Evolutionary conservation across 176 grass and related monocot species (phyloP).

Genomic region (Melocanna baccifera): DNA sequence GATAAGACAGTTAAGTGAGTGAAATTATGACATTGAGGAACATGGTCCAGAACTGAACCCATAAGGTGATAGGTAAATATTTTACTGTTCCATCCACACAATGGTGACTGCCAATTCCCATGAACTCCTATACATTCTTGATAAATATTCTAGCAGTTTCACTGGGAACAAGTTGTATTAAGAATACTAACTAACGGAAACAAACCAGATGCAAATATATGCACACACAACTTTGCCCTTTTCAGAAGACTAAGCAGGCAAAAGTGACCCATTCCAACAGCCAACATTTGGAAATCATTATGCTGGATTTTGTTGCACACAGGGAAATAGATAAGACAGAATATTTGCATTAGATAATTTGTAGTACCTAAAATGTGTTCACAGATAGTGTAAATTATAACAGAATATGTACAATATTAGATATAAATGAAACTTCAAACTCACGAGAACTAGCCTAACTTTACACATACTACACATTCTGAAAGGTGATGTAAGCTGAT

Average conservation of each 20-base stretch:
- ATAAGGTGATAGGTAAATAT: neutral
- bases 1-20: neutral
- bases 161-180: neutral
- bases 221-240: neutral
- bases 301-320: neutral
- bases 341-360: neutral
- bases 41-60: neutral
- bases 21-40: neutral
- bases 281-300: constrained; percentile 3
- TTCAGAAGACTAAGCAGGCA: neutral
- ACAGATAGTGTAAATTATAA: neutral
- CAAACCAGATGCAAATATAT: neutral
- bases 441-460: constrained; percentile 61
- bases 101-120: neutral
- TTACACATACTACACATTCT: constrained; percentile 80
- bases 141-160: constrained; percentile 1
- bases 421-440: neutral
- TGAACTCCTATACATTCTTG: neutral
- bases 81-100: constrained; percentile 13
- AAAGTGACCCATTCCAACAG: neutral
- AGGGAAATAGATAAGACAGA: neutral
- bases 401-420: neutral
- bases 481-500: constrained; percentile 67
- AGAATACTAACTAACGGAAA: neutral
- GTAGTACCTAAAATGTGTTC: neutral